Evolutionary conservation across 495 filamentous ascomycete genomes (phyloP).

Genomic region (Arthonia radiata): DNA sequence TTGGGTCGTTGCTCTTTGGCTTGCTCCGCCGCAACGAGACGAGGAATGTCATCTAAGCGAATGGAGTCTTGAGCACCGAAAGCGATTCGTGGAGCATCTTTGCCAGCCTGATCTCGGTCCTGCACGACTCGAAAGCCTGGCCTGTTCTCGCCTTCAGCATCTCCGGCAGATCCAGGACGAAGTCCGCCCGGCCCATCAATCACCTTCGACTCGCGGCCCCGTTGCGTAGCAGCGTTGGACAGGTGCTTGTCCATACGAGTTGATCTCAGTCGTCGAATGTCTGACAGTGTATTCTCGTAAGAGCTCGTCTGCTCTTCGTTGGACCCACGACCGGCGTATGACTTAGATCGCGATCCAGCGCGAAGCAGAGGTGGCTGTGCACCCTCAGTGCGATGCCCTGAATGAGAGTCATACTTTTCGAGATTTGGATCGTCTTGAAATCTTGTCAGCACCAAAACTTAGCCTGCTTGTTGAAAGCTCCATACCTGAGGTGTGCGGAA

Average conservation of each 20-base stretch:
- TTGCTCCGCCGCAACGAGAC: constrained; percentile 87
- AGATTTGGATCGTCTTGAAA: constrained; percentile 45
- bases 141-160: constrained; percentile 27
- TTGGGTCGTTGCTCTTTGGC: constrained; percentile 77
- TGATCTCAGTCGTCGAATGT: constrained; percentile 74
- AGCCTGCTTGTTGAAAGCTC: constrained; percentile 1
- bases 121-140: constrained; percentile 61
- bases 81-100: constrained; percentile 47
- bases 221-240: constrained; percentile 71
- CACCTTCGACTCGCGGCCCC: constrained; percentile 73
- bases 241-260: constrained; percentile 84
- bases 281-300: constrained; percentile 86
- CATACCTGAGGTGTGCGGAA: constrained; percentile 48
- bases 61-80: constrained; percentile 80
- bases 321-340: constrained; percentile 34
- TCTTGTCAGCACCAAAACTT: constrained; percentile 5
- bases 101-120: constrained; percentile 50
- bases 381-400: constrained; percentile 28
- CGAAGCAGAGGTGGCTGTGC: constrained; percentile 25
- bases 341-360: constrained; percentile 46
- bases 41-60: constrained; percentile 89
- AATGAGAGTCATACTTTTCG: constrained; percentile 37
- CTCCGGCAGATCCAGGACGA: constrained; percentile 57
- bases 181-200: constrained; percentile 75
- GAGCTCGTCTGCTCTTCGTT: constrained; percentile 30